Conservation (phyloP, 768 basidiomycete genomes). For the Psilocybe sp. region DNA sequence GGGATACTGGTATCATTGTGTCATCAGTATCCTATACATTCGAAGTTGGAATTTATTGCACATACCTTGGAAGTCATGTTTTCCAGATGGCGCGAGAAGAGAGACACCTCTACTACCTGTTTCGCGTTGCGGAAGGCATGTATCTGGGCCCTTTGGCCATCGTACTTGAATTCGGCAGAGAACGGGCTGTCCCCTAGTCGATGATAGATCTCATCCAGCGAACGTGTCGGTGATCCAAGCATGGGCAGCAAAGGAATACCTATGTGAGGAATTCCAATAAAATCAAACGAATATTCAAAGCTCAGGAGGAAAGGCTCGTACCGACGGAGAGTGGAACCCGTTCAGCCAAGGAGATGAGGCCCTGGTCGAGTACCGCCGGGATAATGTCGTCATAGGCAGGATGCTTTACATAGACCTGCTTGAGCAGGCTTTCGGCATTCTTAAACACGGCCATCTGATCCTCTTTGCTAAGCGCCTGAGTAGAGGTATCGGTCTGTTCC, state of each 20-base stretch:
- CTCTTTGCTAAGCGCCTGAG: conserved; percentile 20
- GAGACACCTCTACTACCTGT: conserved; percentile 40
- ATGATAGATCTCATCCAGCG: conserved; percentile 80
- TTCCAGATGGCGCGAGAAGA: conserved; percentile 89
- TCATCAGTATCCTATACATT: neutral
- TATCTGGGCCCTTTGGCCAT: conserved; percentile 85
- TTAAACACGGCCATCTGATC: conserved; percentile 41
- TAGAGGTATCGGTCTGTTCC: conserved; percentile 14
- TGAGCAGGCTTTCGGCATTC: conserved; percentile 61
- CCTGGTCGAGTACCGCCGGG: conserved; percentile 53
- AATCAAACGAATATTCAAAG: neutral
- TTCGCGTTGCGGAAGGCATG: conserved; percentile 43
- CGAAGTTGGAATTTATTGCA: neutral
- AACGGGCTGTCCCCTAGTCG: conserved; percentile 66
- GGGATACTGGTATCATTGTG: conserved; percentile 57
- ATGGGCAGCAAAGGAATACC: conserved; percentile 85
- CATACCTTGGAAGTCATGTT: conserved; percentile 86
- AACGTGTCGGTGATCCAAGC: conserved; percentile 83
- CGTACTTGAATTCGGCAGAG: conserved; percentile 88
- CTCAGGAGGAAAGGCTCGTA: conserved; percentile 27
- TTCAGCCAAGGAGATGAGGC: conserved; percentile 56
- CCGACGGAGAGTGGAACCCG: conserved; percentile 70
- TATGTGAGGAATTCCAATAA: conserved; percentile 1
- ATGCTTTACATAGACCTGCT: conserved; percentile 74
- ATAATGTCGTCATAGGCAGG: conserved; percentile 75